These are phyloP conservation scores for Nemophila menziesii DNA, from an alignment of 257 asterid species.

Conservation along the genomic window DNA sequence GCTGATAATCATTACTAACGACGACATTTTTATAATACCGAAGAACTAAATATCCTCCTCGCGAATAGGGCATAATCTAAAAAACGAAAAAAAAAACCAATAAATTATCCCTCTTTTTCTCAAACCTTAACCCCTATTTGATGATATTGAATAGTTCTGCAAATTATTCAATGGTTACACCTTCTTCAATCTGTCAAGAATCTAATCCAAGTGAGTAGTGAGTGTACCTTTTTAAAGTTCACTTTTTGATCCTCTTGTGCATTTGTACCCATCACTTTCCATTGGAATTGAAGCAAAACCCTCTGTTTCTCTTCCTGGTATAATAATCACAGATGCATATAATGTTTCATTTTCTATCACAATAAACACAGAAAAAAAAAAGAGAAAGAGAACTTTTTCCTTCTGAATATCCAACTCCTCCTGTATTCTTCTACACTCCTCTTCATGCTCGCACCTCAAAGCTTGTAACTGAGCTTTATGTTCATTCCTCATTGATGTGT, in stretches of 20 bases:
- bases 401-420: no score
- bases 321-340: conserved; percentile 6
- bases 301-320: conserved; percentile 89
- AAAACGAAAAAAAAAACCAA: no score
- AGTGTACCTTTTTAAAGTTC: conserved; percentile 70
- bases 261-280: conserved; percentile 86
- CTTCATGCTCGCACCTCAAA: conserved; percentile 77
- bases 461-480: conserved; percentile 75
- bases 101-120: no score
- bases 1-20: no score
- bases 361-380: no score
- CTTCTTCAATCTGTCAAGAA: not conserved
- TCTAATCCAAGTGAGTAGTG: not conserved
- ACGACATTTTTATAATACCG: no score
- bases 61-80: no score
- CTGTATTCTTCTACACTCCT: conserved; percentile 65
- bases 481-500: no score
- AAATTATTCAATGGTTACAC: conserved; percentile 4
- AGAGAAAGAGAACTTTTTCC: no score
- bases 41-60: no score
- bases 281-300: conserved; percentile 76
- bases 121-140: no score
- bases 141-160: conserved; percentile 51
- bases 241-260: conserved; percentile 90
- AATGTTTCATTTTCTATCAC: no score